Evolutionary conservation across 495 filamentous ascomycete species (phyloP), one percentile per base, ranked within the genome.

Genomic region (Neurospora sp.): DNA sequence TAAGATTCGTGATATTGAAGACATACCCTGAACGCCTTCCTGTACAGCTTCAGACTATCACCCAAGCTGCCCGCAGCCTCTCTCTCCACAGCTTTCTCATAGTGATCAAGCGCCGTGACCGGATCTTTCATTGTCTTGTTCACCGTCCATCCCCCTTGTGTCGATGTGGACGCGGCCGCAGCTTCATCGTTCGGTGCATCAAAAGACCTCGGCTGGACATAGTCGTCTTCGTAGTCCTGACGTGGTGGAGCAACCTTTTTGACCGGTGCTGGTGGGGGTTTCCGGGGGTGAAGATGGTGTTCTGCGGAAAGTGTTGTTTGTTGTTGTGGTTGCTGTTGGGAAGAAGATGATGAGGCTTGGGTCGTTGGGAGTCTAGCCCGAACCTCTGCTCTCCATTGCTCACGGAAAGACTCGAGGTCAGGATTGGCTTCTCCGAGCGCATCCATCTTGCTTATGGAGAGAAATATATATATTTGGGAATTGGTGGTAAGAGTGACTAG

Each of bases 81-180:
- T 77, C 88, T 92, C 83, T 97, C 93, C 9, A 97, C 93, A 0
- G 95, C 96, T 80, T 88, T 87, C 80, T 98, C 96, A 78, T 96
- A 98, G 80, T 97, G 93, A 77, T 98, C 96, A 45, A 98, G 82
- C 4, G 96, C 96, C 9, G 94, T 92, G 31, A 83, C 83, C 15
- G 92, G 93, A 76, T 93, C 91, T 39, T 81, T 75, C 11, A 17
- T 71, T 2, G 15, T 69, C 73, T 54, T 78, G 74, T 70, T 69
- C 73, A 71, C 59, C 48, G 48, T 71, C 62, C 78, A 70, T 78
- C 70, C 70, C 40, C 42, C 45, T 21, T 42, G 74, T 10, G 43
- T 70, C 73, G 69, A 73, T 54, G 54, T 66, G 54, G 54, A 66
- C 28, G 54, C n/a, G 21, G 37, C 42, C 21, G 72, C 17, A 24